These are phyloP conservation scores for Amoeboaphelidium occidentale DNA, from an alignment of 371 early-diverging fungal genomes.

Conservation along the genomic window DNA sequence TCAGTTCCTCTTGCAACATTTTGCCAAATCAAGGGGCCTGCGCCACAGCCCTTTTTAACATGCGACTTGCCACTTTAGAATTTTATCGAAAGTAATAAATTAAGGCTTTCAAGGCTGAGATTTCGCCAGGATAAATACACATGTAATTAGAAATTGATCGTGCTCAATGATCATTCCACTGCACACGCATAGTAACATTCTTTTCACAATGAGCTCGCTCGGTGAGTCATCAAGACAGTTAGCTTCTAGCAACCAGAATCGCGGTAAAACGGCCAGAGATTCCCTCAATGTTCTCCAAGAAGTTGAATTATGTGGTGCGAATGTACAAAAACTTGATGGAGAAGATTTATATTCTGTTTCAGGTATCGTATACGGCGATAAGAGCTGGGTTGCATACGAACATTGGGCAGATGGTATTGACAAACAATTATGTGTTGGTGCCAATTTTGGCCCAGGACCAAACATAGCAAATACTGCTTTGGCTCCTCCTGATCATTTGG, in stretches of 20 bases:
- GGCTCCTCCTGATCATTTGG: not conserved
- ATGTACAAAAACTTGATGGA: not conserved
- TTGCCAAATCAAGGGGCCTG: no score
- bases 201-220: not conserved
- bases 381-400: not conserved
- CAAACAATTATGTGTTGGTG: not conserved
- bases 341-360: not conserved
- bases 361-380: not conserved
- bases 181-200: no score
- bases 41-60: no score
- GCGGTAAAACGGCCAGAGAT: not conserved
- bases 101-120: no score
- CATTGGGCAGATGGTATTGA: not conserved
- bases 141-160: no score
- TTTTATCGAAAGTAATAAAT: no score
- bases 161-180: no score
- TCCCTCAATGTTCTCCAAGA: not conserved
- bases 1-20: no score
- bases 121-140: no score
- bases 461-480: not conserved
- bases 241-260: not conserved
- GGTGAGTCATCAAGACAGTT: not conserved
- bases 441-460: not conserved
- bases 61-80: no score
- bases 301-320: not conserved